Evolutionary conservation across 2,329 filamentous ascomycete genomes (phyloP).

Genomic region (Beauveria caledonica): DNA sequence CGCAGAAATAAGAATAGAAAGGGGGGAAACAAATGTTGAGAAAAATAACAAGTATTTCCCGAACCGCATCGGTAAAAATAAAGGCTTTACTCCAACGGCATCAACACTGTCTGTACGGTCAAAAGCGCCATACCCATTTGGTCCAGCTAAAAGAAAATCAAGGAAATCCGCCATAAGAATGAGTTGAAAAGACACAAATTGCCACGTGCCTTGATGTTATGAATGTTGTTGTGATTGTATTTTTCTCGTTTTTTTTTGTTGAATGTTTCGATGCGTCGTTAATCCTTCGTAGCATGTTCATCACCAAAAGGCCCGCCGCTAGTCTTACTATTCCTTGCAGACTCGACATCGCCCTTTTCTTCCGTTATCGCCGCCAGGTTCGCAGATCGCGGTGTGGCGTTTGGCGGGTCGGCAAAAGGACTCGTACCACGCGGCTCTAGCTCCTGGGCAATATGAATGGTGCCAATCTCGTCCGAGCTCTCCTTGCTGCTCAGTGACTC

Average conservation of each 20-base stretch:
- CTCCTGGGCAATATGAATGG: slow-evolving; percentile 43
- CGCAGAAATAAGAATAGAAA: neutral
- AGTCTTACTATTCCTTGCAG: slow-evolving; percentile 25
- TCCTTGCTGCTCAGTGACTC: slow-evolving; percentile 16
- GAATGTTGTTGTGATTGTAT: neutral
- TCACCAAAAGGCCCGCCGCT: slow-evolving; percentile 47
- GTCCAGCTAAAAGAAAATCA: slow-evolving; percentile 1
- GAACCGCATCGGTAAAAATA: slow-evolving; percentile 4
- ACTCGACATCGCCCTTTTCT: slow-evolving; percentile 25
- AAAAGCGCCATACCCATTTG: slow-evolving; percentile 17
- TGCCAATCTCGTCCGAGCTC: slow-evolving; percentile 26
- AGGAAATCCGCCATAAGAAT: slow-evolving; percentile 1
- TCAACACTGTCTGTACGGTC: slow-evolving; percentile 16
- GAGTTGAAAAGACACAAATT: neutral
- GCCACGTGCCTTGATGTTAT: neutral
- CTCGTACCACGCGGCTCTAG: slow-evolving; percentile 32
- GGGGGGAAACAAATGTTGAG: neutral
- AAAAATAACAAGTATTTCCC: slow-evolving; percentile 3
- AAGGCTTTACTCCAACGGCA: slow-evolving; percentile 15
- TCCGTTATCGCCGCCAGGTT: slow-evolving; percentile 49
- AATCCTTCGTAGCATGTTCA: slow-evolving; percentile 48
- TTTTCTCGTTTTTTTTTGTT: neutral
- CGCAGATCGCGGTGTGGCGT: slow-evolving; percentile 29
- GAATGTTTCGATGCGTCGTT: slow-evolving; percentile 1
- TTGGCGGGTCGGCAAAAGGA: slow-evolving; percentile 40